Conservation (phyloP, 768 basidiomycete genomes). For the Termitomyces bulborhizus region DNA sequence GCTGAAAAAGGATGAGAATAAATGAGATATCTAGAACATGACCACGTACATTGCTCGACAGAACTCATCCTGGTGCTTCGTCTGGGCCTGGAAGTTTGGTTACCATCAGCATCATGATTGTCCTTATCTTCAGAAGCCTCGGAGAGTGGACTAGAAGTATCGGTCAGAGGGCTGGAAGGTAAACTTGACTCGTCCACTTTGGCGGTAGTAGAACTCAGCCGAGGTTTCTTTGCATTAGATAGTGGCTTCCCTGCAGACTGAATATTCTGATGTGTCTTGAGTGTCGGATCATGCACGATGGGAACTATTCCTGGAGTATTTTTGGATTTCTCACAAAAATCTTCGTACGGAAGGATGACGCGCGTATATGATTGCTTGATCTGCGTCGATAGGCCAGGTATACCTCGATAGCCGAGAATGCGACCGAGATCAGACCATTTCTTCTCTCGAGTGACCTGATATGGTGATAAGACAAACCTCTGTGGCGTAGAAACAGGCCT, state of each 20-base stretch:
- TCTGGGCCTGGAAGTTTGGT: conserved; percentile 34
- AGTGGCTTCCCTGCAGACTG: conserved; percentile 27
- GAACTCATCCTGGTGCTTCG: conserved; percentile 47
- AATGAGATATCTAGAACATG: conserved; percentile 9
- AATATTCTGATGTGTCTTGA: conserved; percentile 50
- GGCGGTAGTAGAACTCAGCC: conserved; percentile 29
- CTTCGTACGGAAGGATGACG: conserved; percentile 94
- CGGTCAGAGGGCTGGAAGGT: conserved; percentile 71
- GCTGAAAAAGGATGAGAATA: conserved; percentile 13
- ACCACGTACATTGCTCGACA: conserved; percentile 42
- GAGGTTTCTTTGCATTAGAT: conserved; percentile 15
- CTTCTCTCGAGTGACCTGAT: conserved; percentile 73
- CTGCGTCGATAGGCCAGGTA: conserved; percentile 78
- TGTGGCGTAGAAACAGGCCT: conserved; percentile 22
- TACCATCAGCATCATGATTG: conserved; percentile 45
- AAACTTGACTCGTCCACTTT: conserved; percentile 46
- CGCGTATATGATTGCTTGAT: conserved; percentile 86
- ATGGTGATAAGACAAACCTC: conserved; percentile 7
- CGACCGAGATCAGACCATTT: conserved; percentile 88
- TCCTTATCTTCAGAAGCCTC: conserved; percentile 79
- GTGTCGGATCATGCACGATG: conserved; percentile 36
- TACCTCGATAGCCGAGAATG: conserved; percentile 74
- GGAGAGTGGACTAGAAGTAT: conserved; percentile 71
- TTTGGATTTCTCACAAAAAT: conserved; percentile 74
- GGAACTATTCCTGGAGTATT: conserved; percentile 51